Percentiles rank a stretch among this genome's conserved stretches.
Evolutionary conservation across 1,284 basidiomycete genomes (phyloP).

Genomic region (Ganoderma multipileum): DNA sequence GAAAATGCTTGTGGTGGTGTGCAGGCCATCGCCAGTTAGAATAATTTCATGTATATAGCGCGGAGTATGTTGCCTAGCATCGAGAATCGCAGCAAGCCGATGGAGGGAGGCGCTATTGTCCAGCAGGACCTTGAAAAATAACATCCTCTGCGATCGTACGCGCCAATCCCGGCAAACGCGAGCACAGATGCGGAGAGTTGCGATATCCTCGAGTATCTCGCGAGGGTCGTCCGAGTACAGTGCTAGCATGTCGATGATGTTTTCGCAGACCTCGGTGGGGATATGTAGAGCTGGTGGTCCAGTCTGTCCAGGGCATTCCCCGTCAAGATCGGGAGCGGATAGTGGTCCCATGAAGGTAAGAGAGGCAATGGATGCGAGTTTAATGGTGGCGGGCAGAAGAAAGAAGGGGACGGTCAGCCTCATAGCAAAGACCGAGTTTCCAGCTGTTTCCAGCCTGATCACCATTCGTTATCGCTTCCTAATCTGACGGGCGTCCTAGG

Average conservation of each 20-base stretch:
- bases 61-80: not conserved
- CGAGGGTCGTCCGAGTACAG: too few relatives aligned
- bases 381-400: too few relatives aligned
- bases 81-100: not conserved
- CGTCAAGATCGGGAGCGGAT: too few relatives aligned
- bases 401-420: too few relatives aligned
- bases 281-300: not conserved
- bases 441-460: too few relatives aligned
- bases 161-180: not conserved
- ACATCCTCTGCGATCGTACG: not conserved
- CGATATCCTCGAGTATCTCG: not conserved
- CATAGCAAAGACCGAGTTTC: too few relatives aligned
- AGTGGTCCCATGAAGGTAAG: too few relatives aligned
- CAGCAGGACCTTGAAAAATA: not conserved
- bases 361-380: too few relatives aligned
- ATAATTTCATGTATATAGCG: not conserved
- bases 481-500: too few relatives aligned
- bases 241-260: not conserved
- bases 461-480: too few relatives aligned
- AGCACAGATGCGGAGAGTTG: not conserved
- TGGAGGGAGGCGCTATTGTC: not conserved
- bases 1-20: not conserved
- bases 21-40: not conserved
- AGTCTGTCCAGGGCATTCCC: too few relatives aligned
- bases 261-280: not conserved